Conservation (phyloP, 2,329 filamentous ascomycete genomes). For the Ascochyta rabiei region DNA sequence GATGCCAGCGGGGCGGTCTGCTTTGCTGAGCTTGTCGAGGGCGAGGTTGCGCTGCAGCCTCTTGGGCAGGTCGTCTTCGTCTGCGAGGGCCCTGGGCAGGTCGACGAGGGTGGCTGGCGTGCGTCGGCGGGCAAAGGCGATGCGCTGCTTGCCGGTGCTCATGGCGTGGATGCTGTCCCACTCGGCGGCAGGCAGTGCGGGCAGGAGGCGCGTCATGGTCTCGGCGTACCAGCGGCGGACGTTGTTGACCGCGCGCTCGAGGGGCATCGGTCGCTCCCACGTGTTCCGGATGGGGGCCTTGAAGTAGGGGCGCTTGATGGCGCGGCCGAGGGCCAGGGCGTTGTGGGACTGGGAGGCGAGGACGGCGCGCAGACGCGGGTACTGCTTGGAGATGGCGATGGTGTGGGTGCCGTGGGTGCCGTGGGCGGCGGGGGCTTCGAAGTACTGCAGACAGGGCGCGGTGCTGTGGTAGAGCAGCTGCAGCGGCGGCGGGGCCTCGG, state of each 20-base stretch:
- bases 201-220: conserved; percentile 50
- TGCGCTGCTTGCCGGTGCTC: conserved; percentile 40
- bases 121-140: conserved; percentile 34
- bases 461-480: conserved; percentile 47
- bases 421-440: conserved; percentile 35
- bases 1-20: conserved; percentile 29
- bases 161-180: conserved; percentile 53
- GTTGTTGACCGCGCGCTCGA: conserved; percentile 52
- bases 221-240: conserved; percentile 52
- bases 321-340: conserved; percentile 24
- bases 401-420: conserved; percentile 16
- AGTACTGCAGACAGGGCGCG: conserved; percentile 37
- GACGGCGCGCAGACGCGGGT: conserved; percentile 37
- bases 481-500: conserved; percentile 26
- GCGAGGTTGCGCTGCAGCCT: conserved; percentile 27
- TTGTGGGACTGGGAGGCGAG: conserved; percentile 33
- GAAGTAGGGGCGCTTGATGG: conserved; percentile 33
- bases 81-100: no score
- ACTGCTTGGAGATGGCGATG: conserved; percentile 40
- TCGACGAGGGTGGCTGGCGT: conserved; percentile 9
- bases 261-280: conserved; percentile 56
- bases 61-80: conserved; percentile 9
- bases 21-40: conserved; percentile 35
- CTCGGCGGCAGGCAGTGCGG: conserved; percentile 53
- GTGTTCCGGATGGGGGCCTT: conserved; percentile 52